phyloP scores from a whole-genome alignment of 805 yeast species.

The Metschnikowia baotianmanensis region DNA sequence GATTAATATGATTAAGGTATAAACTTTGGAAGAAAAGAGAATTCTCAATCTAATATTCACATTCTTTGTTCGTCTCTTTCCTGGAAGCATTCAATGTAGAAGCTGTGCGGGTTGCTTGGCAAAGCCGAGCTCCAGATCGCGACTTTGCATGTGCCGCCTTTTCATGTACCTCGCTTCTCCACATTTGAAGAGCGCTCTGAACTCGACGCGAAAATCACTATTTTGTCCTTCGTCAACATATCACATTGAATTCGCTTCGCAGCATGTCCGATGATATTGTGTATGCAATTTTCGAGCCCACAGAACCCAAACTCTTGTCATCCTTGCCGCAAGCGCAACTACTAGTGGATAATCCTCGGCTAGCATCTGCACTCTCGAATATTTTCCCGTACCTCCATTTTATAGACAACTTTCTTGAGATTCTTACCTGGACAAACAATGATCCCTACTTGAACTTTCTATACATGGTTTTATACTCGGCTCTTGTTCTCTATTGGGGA shows the following conservation, averaged over 20 bases:
- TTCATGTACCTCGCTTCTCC: constrained; percentile 19
- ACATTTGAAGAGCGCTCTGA: constrained; percentile 6
- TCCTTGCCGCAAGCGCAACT: constrained; percentile 29
- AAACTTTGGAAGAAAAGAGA: no score
- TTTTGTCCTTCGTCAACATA: not conserved
- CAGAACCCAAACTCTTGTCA: constrained; percentile 34
- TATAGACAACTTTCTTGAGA: constrained; percentile 42
- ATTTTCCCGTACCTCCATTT: constrained; percentile 48
- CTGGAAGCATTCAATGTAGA: no score
- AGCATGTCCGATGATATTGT: constrained; percentile 17
- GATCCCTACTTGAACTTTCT: constrained; percentile 48
- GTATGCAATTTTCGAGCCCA: constrained; percentile 36
- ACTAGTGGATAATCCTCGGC: constrained; percentile 43
- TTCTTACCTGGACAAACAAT: constrained; percentile 55
- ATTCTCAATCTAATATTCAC: no score
- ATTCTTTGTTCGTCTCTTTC: no score
- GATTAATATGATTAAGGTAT: no score
- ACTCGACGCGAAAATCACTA: not conserved
- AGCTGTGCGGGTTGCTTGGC: not conserved
- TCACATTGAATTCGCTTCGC: not conserved
- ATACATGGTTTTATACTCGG: constrained; percentile 36
- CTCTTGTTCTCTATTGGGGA: constrained; percentile 43
- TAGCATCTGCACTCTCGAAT: constrained; percentile 46
- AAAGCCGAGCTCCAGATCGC: not conserved
- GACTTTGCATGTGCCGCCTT: constrained; percentile 17